Percentiles rank a stretch among this genome's conserved stretches.
These are phyloP conservation scores for Globisporangium carolinianum DNA, from an alignment of 352 stramenopile species.

Conservation along the genomic window DNA sequence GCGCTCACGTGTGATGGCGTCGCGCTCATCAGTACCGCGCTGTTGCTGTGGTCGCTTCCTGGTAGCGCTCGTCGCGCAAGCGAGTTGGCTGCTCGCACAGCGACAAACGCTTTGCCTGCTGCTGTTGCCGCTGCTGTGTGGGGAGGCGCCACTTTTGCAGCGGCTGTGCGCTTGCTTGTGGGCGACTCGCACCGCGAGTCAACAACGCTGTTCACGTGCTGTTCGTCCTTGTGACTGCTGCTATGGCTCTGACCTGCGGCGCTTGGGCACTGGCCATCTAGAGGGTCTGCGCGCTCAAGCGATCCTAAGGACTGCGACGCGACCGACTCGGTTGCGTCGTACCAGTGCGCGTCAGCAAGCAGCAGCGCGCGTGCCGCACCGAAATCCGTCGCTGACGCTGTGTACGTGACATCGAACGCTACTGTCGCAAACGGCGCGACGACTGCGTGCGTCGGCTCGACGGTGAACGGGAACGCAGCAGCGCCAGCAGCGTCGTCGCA, in stretches of 20 bases:
- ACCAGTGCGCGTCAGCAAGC: slow-evolving; percentile 63
- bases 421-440: slow-evolving; percentile 29
- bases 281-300: background rate
- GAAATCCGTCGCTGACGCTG: background rate
- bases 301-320: background rate
- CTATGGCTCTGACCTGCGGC: no score
- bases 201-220: background rate
- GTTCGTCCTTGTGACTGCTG: background rate
- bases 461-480: slow-evolving; percentile 26
- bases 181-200: slow-evolving; percentile 10
- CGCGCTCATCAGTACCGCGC: background rate
- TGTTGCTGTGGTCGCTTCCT: background rate
- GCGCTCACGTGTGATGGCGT: slow-evolving; percentile 18
- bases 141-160: no score
- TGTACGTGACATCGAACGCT: slow-evolving; percentile 50
- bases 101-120: slow-evolving; percentile 61
- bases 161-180: slow-evolving; percentile 2
- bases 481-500: slow-evolving; percentile 14
- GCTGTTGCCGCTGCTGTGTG: slow-evolving; percentile 7
- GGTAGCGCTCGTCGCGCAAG: slow-evolving; percentile 19
- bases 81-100: slow-evolving; percentile 60
- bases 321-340: slow-evolving; percentile 12
- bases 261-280: background rate
- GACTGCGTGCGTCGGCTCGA: slow-evolving; percentile 14
- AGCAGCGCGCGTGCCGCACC: slow-evolving; percentile 27